Evolutionary conservation across 768 basidiomycete genomes (phyloP), one percentile per base, ranked within the genome.

Genomic region (Boletus insuetus): DNA sequence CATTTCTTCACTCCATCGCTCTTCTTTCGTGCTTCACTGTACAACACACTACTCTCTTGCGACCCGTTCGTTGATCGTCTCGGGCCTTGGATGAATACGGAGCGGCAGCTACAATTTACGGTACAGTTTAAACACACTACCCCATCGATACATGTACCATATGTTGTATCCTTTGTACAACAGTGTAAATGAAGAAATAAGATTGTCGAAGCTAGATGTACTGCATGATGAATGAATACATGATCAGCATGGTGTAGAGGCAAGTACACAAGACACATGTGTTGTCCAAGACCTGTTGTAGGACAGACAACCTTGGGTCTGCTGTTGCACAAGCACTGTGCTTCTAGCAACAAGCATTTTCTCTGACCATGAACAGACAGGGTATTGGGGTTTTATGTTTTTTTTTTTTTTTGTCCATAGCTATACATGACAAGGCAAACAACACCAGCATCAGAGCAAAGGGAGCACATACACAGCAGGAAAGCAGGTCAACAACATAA

Each of bases 171-270:
- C 44, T 46, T 52, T 66, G 64, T 68, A 66, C 45, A 44, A 43
- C 49, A 68, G 5, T 63, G 64, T 63, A 58, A n/a, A 59, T 63
- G 61, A 58, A 57, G 31, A 64, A 59, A 35, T 34, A 46, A 47
- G 46, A 6, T 24, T 51, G 37, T 17, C 20, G 17, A 55, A 38
- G 31, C 24, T 10, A 37, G 2, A 7, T 26, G 26, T 26, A 26
- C 9, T 26, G 8, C 4, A 26, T 26, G 26, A 29, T 29, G 26
- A 29, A 8, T 29, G 26, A 29, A 29, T 9, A 29, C 29, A 29
- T 24, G 24, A 24, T 24, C 24, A 24, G 6, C 24, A 24, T 29
- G 29, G 9, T 29, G 8, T 29, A 9, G 29, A 29, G 29, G 1
- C 20, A 22, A 9, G 46, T 6, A 10, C 17, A 17, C 10, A 20